Evolutionary conservation across 2,329 filamentous ascomycete genomes (phyloP).

Genomic region (Alternaria hordeiaustralica): DNA sequence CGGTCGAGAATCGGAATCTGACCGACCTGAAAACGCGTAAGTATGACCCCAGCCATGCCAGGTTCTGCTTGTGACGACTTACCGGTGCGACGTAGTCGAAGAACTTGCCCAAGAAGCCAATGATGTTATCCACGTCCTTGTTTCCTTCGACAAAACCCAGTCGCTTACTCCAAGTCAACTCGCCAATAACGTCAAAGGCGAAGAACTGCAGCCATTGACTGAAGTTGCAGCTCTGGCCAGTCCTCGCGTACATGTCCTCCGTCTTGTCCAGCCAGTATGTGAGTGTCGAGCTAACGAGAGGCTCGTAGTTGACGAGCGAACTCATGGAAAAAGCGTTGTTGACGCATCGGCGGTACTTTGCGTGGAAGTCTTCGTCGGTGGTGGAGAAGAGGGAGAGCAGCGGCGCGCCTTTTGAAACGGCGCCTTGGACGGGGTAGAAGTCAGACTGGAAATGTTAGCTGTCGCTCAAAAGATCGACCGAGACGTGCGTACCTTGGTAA

Average conservation of each 20-base stretch:
- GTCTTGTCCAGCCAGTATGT: slow-evolving; percentile 69
- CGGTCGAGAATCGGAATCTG: slow-evolving; percentile 77
- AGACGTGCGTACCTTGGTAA: slow-evolving; percentile 67
- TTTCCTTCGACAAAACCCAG: slow-evolving; percentile 78
- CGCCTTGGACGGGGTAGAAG: slow-evolving; percentile 81
- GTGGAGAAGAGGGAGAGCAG: slow-evolving; percentile 79
- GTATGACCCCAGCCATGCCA: neutral
- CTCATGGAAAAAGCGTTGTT: slow-evolving; percentile 81
- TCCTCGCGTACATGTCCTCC: slow-evolving; percentile 50
- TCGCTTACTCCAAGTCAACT: slow-evolving; percentile 76
- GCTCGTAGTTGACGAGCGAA: slow-evolving; percentile 77
- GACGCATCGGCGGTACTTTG: slow-evolving; percentile 75
- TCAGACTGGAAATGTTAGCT: slow-evolving; percentile 64
- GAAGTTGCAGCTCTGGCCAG: slow-evolving; percentile 64
- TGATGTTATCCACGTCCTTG: slow-evolving; percentile 76
- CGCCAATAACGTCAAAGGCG: slow-evolving; percentile 81
- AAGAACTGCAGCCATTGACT: slow-evolving; percentile 79
- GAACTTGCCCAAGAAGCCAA: slow-evolving; percentile 67
- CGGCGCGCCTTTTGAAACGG: slow-evolving; percentile 70
- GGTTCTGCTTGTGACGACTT: slow-evolving; percentile 32
- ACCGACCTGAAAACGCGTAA: slow-evolving; percentile 60
- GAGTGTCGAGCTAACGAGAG: slow-evolving; percentile 77
- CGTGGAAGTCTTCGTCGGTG: slow-evolving; percentile 76
- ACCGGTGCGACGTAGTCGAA: slow-evolving; percentile 76
- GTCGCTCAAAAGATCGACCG: neutral